A percentile compares a stretch with the other conserved stretches of the same genome.
phyloP scores from a whole-genome alignment of 306 rosid genomes.

The Arachis hypogaea region DNA sequence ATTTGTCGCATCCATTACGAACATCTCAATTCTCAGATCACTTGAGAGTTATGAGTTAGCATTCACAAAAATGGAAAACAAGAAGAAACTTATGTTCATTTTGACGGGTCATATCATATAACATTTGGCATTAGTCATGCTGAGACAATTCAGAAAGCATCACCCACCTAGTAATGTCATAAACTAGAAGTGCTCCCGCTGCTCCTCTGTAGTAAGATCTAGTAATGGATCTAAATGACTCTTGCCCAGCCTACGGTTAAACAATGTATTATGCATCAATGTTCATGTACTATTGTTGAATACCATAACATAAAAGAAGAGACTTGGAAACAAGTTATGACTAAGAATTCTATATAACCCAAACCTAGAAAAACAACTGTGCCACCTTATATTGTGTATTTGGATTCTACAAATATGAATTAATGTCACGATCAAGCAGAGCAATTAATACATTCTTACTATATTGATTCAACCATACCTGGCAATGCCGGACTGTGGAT shows the following conservation, averaged over 20 bases:
- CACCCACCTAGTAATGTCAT: conserved; percentile 93
- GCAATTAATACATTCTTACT: conserved; percentile 3
- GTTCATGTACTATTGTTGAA: conserved; percentile 11
- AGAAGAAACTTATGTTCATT: conserved; percentile 18
- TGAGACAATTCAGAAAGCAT: conserved; percentile 2
- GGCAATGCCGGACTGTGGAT: neutral
- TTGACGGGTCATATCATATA: neutral
- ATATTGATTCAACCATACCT: conserved; percentile 4
- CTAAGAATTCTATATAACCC: neutral
- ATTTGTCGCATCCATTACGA: neutral
- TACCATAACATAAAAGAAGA: neutral
- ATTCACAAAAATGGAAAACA: conserved; percentile 8
- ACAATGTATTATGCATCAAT: conserved; percentile 32
- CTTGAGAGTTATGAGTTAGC: neutral
- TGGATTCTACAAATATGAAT: conserved; percentile 6
- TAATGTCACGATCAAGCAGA: neutral
- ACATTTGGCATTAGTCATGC: conserved; percentile 17
- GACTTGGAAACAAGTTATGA: conserved; percentile 11
- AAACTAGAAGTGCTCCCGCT: conserved; percentile 95
- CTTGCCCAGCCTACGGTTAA: conserved; percentile 92
- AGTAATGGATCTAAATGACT: conserved; percentile 95
- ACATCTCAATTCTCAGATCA: neutral
- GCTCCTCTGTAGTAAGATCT: conserved; percentile 98
- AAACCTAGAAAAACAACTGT: neutral
- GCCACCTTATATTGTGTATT: neutral